Evolutionary conservation across 1,139 yeast genomes (phyloP).

Genomic region (Taiozyma sp.): DNA sequence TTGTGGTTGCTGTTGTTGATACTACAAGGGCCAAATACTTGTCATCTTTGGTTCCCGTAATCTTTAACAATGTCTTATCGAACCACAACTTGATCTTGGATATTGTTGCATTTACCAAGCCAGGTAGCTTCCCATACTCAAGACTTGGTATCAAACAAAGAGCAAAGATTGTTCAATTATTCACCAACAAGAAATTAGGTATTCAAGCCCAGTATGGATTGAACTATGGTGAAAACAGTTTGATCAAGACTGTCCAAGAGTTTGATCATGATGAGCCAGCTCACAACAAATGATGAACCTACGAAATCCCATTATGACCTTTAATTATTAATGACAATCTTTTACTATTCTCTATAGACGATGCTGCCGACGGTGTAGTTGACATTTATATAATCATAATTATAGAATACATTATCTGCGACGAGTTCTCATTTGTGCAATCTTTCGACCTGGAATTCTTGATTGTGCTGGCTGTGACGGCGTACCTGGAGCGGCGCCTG

Average conservation of each 20-base stretch:
- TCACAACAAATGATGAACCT: not conserved
- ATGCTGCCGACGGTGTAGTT: not conserved
- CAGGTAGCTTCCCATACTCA: slow-evolving; percentile 61
- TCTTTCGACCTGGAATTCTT: slow-evolving; percentile 19
- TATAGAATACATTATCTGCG: slow-evolving; percentile 9
- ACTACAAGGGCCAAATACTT: slow-evolving; percentile 43
- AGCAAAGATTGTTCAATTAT: slow-evolving; percentile 51
- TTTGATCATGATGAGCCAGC: slow-evolving; percentile 29
- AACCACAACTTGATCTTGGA: slow-evolving; percentile 85
- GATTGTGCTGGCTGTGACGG: slow-evolving; percentile 16
- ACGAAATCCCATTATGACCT: not conserved
- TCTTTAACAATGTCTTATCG: slow-evolving; percentile 72
- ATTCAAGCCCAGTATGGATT: slow-evolving; percentile 39
- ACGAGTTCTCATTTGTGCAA: slow-evolving; percentile 24
- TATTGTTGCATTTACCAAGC: slow-evolving; percentile 72
- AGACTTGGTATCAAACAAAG: slow-evolving; percentile 74
- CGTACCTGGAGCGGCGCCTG: slow-evolving; percentile 11
- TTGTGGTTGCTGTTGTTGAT: slow-evolving; percentile 75
- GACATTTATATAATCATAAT: not conserved
- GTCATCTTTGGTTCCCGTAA: slow-evolving; percentile 77
- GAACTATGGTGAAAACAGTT: slow-evolving; percentile 61
- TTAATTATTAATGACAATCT: not conserved
- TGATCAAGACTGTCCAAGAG: slow-evolving; percentile 49
- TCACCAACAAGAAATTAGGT: slow-evolving; percentile 43
- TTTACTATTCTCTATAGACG: not conserved